Evolutionary conservation across 768 basidiomycete genomes (phyloP), one percentile per base, ranked within the genome.

Genomic region (Leccinum barrowsii): DNA sequence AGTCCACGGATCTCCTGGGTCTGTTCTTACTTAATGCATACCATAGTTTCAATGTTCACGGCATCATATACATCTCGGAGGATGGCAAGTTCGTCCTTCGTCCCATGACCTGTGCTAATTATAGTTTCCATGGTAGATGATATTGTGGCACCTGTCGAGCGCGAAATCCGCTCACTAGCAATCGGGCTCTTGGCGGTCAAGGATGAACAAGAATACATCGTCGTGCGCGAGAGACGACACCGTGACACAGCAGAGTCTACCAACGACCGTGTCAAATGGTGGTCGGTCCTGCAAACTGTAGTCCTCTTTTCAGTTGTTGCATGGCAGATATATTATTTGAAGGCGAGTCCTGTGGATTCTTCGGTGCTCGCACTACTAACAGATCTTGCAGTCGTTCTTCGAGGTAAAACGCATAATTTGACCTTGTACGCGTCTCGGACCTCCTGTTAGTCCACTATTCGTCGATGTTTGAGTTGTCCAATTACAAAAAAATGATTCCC

Each of bases 161-260:
- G 90, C 57, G 96, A 98, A 80, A 95, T 98, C 62, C 87, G 97
- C 22, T 77, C 82, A 30, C 77, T 99, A 26, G 85, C 92, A 13
- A 83, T 85, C 55, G 93, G 89, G 8, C 76, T 98, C 51, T 82
- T 89, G 56, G 77, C 90, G 10, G 94, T 99, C 63, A 98, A 98
- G 77, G 97, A 99, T 68, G 97, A 99, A 72, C 96, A 98, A 72
- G 97, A 98, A 74, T 99, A 99, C 75, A 94, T 99, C 62, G 90
- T 96, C 32, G 87, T 98, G 28, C 84, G 97, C 52, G 97, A 99
- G 74, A 82, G 83, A 59, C 87, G 87, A 44, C 97, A 99, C 73
- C 81, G 97, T 55, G 92, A 98, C 72, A 99, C 97, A 52, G 89
- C 92, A 8, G 92, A 91, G 79, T 96, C 84, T 1, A 92, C 92